Percentiles rank a stretch among this genome's conserved stretches.
Evolutionary conservation across 192 early-diverging fungal species (phyloP).

Genomic region (Linnemannia schmuckeri): DNA sequence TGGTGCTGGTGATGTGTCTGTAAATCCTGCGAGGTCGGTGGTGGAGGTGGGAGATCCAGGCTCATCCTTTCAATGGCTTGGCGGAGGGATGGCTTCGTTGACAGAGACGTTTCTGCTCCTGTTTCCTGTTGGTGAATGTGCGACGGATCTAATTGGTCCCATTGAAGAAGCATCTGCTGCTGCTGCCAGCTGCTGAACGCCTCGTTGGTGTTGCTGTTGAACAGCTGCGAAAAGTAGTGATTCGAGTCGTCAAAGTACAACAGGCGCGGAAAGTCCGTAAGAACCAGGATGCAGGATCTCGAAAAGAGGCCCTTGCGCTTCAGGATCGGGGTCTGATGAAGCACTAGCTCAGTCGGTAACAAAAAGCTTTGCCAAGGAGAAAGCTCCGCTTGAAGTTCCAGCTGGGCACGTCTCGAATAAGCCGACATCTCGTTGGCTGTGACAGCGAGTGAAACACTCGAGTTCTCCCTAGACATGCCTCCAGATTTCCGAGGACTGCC

Average conservation of each 20-base stretch:
- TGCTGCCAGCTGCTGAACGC: slow-evolving; percentile 40
- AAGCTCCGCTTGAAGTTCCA: slow-evolving; percentile 32
- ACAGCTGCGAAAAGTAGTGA: slow-evolving; percentile 45
- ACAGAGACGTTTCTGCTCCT: not conserved
- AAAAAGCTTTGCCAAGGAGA: slow-evolving; percentile 59
- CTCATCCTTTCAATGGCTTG: slow-evolving; percentile 7
- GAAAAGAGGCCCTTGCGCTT: slow-evolving; percentile 70
- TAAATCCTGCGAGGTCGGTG: slow-evolving; percentile 21
- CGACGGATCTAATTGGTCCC: slow-evolving; percentile 12
- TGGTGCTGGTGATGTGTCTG: slow-evolving; percentile 27
- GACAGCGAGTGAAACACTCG: slow-evolving; percentile 41
- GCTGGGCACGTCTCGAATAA: slow-evolving; percentile 22
- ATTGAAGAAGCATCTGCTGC: slow-evolving; percentile 19
- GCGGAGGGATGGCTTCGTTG: slow-evolving; percentile 12
- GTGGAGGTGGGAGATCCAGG: not conserved
- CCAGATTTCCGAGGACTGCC: slow-evolving; percentile 1
- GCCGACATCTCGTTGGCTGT: slow-evolving; percentile 39
- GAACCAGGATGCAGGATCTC: slow-evolving; percentile 71
- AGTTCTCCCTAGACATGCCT: slow-evolving; percentile 24
- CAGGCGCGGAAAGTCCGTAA: slow-evolving; percentile 78
- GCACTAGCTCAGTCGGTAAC: slow-evolving; percentile 67
- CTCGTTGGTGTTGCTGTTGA: slow-evolving; percentile 46
- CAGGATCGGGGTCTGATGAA: slow-evolving; percentile 68
- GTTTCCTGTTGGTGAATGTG: not conserved
- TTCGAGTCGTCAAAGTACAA: slow-evolving; percentile 71